Evolutionary conservation across 805 yeast genomes (phyloP).

Genomic region (Isabelozyma gotoi): DNA sequence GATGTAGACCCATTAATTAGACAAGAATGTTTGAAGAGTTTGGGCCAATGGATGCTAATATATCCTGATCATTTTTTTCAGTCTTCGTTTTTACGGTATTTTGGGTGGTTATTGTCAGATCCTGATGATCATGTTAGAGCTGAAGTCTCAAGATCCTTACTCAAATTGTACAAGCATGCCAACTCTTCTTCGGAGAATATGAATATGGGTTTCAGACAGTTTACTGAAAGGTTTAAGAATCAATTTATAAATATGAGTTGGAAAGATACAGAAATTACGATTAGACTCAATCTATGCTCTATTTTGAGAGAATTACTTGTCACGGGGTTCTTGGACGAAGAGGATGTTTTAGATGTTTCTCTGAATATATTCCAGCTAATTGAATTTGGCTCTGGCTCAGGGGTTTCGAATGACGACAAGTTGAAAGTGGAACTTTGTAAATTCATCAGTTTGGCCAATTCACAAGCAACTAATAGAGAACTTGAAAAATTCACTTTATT

Average conservation of each 20-base stretch:
- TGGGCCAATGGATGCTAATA: constrained; percentile 71
- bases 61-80: constrained; percentile 73
- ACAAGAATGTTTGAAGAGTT: constrained; percentile 59
- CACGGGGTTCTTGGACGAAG: constrained; percentile 63
- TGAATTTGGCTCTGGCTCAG: constrained; percentile 5
- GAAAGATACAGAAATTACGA: constrained; percentile 46
- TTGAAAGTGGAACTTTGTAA: constrained; percentile 50
- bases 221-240: constrained; percentile 69
- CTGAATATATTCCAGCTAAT: constrained; percentile 24
- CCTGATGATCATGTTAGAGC: constrained; percentile 56
- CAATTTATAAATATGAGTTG: constrained; percentile 61
- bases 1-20: constrained; percentile 76
- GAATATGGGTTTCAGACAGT: constrained; percentile 70
- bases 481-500: constrained; percentile 32
- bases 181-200: constrained; percentile 18
- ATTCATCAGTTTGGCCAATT: constrained; percentile 48
- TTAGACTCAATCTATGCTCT: constrained; percentile 49
- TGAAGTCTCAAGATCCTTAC: constrained; percentile 60
- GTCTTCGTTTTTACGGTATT: constrained; percentile 67
- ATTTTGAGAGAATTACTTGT: constrained; percentile 56
- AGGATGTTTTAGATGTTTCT: constrained; percentile 41
- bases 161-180: constrained; percentile 43
- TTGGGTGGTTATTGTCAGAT: constrained; percentile 88
- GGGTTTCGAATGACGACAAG: constrained; percentile 18
- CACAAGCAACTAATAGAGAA: constrained; percentile 35